Base-by-base conservation (phyloP, 305 asterid genomes). In the Caryopteris hybrid region DNA sequence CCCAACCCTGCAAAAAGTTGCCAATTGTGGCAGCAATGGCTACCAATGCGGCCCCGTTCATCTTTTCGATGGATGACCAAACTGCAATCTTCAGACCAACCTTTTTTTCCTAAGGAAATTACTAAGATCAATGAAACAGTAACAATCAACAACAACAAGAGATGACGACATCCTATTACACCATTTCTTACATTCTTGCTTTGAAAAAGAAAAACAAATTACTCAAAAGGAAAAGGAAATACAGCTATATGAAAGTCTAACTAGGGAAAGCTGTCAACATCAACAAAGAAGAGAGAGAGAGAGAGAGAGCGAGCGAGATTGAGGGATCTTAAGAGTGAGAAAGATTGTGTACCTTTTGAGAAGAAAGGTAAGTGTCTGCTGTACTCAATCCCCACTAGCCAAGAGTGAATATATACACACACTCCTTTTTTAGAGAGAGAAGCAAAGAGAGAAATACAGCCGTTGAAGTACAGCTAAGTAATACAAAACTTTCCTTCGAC, bases 1-100 rank as follows among this genome's bases (percentile, higher is more conserved):
- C 96, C 96, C 96, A 89, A 59, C 96, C 96, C 83, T 89, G 91
- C 82, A 87, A 83, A 27, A 87, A 62, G 69, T 85, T 87, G 52
- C 95, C 95, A 80, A 88, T 82, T 23, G 95, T 80, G 18, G 92
- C 95, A 50, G 78, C 81, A 71, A 88, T 81, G 70, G 95, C 92
- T 53, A 88, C 87, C 70, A 88, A 75, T 38, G 84, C 88, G 36
- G 95, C 95, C 31, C 88, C 92, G 56, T 85, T 79, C 95, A 88
- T 86, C 77, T 71, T 76, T 46, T 36, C 68, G 47, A n/a, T n/a
- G n/a, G n/a, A n/a, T n/a, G n/a, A n/a, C 55, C 7, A 36, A 61
- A 50, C 57, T 51, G 46, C 22, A 71, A 65, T n/a, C 53, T 65
- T 54, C 61, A 53, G 7, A 64, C 72, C 53, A 50, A 39, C 38